Base-by-base conservation (phyloP, 1,139 yeast genomes). In the Sugiyamaella grinbergsii region DNA sequence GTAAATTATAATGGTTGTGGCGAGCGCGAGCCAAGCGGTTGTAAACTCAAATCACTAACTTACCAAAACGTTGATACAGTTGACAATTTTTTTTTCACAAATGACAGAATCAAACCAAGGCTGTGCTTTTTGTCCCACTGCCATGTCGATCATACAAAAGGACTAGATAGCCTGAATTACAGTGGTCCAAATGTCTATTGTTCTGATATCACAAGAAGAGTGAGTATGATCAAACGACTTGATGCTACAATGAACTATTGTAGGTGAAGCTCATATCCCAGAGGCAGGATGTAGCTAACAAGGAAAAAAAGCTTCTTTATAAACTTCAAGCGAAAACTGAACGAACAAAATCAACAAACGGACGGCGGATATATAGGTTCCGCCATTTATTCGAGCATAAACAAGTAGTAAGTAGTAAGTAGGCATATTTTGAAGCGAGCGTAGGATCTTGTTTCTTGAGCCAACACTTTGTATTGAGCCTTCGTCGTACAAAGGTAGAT, bases 131-230 rank as follows among this genome's bases (percentile, higher is more conserved):
- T 82, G 10, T 74, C 85, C 1, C 87, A 82, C 59, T 70, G 73
- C 49, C 87, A 82, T 59, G 62, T 75, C 1, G 88, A 82, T 57
- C 87, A 82, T 62, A 62, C 80, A 38, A 64, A 58, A 0, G 87
- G 87, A 0, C 64, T 82, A 23, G 70, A 71, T 2, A 66, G 70
- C 34, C 62, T 60, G 36, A 58, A 68, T 4, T 79, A 77, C 57
- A 56, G 66, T 16, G 75, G 77, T 1, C 69, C 71, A 1, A 51
- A 53, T 5, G 74, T 81, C 3, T 79, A 78, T 59, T 80, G 85
- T 62, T 72, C 81, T 2, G 58, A 63, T 11, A 67, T 73, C 4
- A 82, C 87, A 0, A 73, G 71, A 54, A 62, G 59, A 32, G 62
- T 60, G 42, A 44, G 59, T 42, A 50, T n/a, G n/a, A n/a, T n/a